A percentile compares a stretch with the other conserved stretches of the same genome.
Evolutionary conservation across 2,329 filamentous ascomycete species (phyloP).

Genomic region (Aureobasidium sp.): DNA sequence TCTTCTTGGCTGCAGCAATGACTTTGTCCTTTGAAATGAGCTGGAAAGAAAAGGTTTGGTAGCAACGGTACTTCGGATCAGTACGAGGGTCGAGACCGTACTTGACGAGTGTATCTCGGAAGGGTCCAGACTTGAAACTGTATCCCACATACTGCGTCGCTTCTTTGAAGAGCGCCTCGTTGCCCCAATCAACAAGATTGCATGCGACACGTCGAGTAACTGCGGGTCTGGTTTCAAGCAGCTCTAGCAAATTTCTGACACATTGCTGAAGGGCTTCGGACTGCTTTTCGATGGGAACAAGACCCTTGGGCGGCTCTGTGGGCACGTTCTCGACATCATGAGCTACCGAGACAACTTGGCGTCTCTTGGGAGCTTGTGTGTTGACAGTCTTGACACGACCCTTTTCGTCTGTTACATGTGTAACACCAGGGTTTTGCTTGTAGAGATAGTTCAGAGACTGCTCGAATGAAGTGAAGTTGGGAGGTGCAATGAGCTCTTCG

Average conservation of each 20-base stretch:
- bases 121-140: slow-evolving; percentile 87
- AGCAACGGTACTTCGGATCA: slow-evolving; percentile 68
- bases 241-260: slow-evolving; percentile 55
- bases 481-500: slow-evolving; percentile 56
- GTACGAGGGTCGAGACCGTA: slow-evolving; percentile 81
- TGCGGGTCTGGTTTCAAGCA: slow-evolving; percentile 69
- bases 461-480: slow-evolving; percentile 24
- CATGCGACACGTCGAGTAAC: slow-evolving; percentile 79
- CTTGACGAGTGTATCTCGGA: slow-evolving; percentile 77
- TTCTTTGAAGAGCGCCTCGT: slow-evolving; percentile 56
- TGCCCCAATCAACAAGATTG: slow-evolving; percentile 58
- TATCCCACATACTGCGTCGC: slow-evolving; percentile 82
- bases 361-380: slow-evolving; percentile 49
- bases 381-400: slow-evolving; percentile 16
- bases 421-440: slow-evolving; percentile 17
- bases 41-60: slow-evolving; percentile 87
- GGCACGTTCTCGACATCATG: slow-evolving; percentile 59
- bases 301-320: slow-evolving; percentile 50
- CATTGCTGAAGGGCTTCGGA: slow-evolving; percentile 47
- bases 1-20: slow-evolving; percentile 13
- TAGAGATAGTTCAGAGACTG: slow-evolving; percentile 22
- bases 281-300: slow-evolving; percentile 43
- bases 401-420: slow-evolving; percentile 15
- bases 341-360: slow-evolving; percentile 51
- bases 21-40: slow-evolving; percentile 37